Evolutionary conservation across 345 rosid species (phyloP), one percentile per base, ranked within the genome.

Genomic region (Anastatica hierochuntica): DNA sequence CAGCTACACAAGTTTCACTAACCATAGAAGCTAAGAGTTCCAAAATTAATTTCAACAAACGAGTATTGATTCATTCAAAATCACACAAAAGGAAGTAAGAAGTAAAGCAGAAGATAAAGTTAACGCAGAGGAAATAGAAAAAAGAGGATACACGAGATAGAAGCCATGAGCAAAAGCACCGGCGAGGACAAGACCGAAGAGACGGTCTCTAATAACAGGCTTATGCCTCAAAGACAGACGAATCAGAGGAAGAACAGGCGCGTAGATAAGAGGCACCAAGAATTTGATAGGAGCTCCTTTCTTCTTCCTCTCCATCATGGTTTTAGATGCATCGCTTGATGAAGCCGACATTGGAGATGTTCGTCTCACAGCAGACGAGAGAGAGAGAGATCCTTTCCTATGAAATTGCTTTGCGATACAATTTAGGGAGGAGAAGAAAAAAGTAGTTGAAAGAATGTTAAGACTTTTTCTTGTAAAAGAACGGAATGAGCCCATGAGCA

Each of bases 101-200:
- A 34, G 30, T 2, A 4, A 6, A 24, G 27, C 27, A 4, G 1
- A 14, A n/a, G 4, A 43, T 2, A 13, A 30, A 19, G 15, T 11
- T n/a, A n/a, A n/a, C n/a, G n/a, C n/a, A n/a, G n/a, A n/a, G n/a
- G n/a, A n/a, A 21, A 21, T 21, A 8, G 2, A 36, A 0, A 8
- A 50, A 58, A 66, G 30, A 92, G 95, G 98, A 88, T 92, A 92
- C 95, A 92, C 94, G 79, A 88, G 70, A 73, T 85, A 88, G 53
- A 76, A 68, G 51, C 98, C 95, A 69, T 88, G 97, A 70, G 82
- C 81, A 47, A 88, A 81, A 40, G 84, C 95, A 43, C 96, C 98
- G 30, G 77, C 94, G 66, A 92, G 73, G 19, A 81, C 94, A 31
- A 74, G 68, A 17, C 81, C 75, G 51, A 88, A 92, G 75, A 92